Base-by-base conservation (phyloP, 148 eudicot genomes). In the Rhododendron griersonianum region DNA sequence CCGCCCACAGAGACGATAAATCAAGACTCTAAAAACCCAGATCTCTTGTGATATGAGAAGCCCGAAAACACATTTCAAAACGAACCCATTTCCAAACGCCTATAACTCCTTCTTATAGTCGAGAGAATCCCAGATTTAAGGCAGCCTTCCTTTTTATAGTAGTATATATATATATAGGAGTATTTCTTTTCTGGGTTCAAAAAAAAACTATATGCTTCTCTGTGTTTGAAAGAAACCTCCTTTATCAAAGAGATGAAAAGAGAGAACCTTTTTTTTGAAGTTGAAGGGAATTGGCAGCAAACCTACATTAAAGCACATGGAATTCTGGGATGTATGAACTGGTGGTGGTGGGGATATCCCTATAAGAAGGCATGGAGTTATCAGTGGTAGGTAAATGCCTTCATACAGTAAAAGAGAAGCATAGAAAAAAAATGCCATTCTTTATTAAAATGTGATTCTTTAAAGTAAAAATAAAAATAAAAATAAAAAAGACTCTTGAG, bases 361-460 rank as follows among this genome's bases (percentile, higher is more conserved):
- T 90, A 86, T 85, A 89, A 84, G 85, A 91, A 91, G 94, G 92
- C 84, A 91, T 84, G 86, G 85, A 88, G 83, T 89, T 88, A 92
- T 91, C 93, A 92, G 81, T 84, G 90, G 93, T 94, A 86, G 96
- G 96, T 94, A 87, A 88, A 89, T 75, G 85, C 89, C 87, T 87
- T 89, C 92, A 90, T 86, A 55, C 87, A 88, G 92, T 89, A 90
- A 63, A 92, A 88, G 78, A 87, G 86, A 91, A 89, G 92, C 90
- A 88, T 91, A 75, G 37, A 69, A 77, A 87, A 87, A 87, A 87
- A 87, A 23, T 48, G 47, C 80, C 47, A 15, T 0, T 37, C 13
- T 67, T 45, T 78, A 11, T 80, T 21, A 4, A 3, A 41, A 41
- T 77, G 61, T 37, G 80, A n/a, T 80, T 67, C 67, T 63, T n/a